Conservation (phyloP, 441 rosid species). For the Flueggea neowawraea region DNA sequence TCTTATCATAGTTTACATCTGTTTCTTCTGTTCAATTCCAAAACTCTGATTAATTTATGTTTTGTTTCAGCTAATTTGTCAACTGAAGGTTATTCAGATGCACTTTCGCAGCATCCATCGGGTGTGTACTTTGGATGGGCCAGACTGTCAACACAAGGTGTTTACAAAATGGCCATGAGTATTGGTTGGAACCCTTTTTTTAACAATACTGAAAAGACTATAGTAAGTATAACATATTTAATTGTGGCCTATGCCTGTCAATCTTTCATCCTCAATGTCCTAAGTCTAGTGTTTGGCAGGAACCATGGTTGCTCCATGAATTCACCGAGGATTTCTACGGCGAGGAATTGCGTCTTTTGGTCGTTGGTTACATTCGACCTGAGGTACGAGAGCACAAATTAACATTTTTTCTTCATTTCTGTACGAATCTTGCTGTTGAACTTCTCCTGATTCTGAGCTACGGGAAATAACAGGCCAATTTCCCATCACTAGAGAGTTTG, state of each 20-base stretch:
- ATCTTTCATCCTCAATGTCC: background rate
- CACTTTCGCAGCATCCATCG: constrained; percentile 63
- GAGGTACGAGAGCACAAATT: constrained; percentile 42
- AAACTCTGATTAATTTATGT: no score
- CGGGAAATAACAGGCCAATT: constrained; percentile 50
- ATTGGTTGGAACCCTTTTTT: constrained; percentile 96
- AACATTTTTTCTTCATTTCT: background rate
- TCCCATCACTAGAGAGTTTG: constrained; percentile 60
- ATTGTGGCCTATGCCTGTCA: background rate
- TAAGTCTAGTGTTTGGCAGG: constrained; percentile 37
- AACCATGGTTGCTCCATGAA: constrained; percentile 91
- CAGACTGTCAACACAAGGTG: constrained; percentile 53
- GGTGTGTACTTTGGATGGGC: constrained; percentile 98
- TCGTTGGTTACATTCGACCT: constrained; percentile 85
- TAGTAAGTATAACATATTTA: constrained; percentile 43
- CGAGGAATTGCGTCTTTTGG: constrained; percentile 67
- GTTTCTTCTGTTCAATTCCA: no score
- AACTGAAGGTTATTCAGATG: constrained; percentile 48
- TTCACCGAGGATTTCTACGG: constrained; percentile 87
- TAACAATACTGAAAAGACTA: constrained; percentile 77
- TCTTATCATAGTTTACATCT: no score
- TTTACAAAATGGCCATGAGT: constrained; percentile 91
- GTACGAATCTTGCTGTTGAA: background rate
- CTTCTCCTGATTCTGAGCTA: background rate
- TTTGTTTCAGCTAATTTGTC: constrained; percentile 76